These are phyloP conservation scores for Saccharomycopsis sp. DNA, from an alignment of 805 yeast species.

Conservation along the genomic window DNA sequence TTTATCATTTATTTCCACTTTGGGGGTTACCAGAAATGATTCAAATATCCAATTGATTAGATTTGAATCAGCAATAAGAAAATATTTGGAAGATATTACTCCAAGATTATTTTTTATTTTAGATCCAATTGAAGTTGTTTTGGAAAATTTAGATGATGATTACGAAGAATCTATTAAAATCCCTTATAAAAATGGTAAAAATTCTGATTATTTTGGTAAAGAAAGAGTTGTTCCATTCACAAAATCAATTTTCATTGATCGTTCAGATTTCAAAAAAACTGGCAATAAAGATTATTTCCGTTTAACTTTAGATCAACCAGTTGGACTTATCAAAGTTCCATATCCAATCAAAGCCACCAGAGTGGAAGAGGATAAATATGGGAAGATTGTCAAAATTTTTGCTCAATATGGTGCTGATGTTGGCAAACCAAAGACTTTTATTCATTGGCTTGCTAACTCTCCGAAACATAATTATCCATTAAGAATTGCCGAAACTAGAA, in stretches of 20 bases:
- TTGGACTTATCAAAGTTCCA: slow-evolving; percentile 90
- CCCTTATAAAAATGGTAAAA: slow-evolving; percentile 81
- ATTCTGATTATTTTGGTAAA: slow-evolving; percentile 56
- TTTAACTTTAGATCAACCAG: slow-evolving; percentile 88
- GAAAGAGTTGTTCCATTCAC: slow-evolving; percentile 63
- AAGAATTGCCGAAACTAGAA: slow-evolving; percentile 63
- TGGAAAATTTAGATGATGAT: slow-evolving; percentile 74
- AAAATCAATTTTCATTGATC: slow-evolving; percentile 72
- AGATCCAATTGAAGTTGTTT: slow-evolving; percentile 73
- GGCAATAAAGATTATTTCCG: slow-evolving; percentile 69
- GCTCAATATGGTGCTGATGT: slow-evolving; percentile 53
- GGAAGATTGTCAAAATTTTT: slow-evolving; percentile 58
- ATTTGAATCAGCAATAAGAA: slow-evolving; percentile 83
- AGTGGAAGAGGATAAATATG: slow-evolving; percentile 47
- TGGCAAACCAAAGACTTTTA: slow-evolving; percentile 86
- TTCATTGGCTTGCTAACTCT: slow-evolving; percentile 89
- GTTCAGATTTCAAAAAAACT: slow-evolving; percentile 72
- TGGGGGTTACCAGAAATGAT: slow-evolving; percentile 93
- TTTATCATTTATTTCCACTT: slow-evolving; percentile 80
- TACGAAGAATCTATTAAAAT: slow-evolving; percentile 59
- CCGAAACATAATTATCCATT: slow-evolving; percentile 53
- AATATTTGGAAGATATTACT: slow-evolving; percentile 78
- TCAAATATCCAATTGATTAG: slow-evolving; percentile 85
- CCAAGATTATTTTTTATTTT: slow-evolving; percentile 92
- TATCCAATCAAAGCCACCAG: slow-evolving; percentile 63